Evolutionary conservation across 2,329 filamentous ascomycete genomes (phyloP), one percentile per base, ranked within the genome.

Genomic region (Ophiostoma fasciatum): DNA sequence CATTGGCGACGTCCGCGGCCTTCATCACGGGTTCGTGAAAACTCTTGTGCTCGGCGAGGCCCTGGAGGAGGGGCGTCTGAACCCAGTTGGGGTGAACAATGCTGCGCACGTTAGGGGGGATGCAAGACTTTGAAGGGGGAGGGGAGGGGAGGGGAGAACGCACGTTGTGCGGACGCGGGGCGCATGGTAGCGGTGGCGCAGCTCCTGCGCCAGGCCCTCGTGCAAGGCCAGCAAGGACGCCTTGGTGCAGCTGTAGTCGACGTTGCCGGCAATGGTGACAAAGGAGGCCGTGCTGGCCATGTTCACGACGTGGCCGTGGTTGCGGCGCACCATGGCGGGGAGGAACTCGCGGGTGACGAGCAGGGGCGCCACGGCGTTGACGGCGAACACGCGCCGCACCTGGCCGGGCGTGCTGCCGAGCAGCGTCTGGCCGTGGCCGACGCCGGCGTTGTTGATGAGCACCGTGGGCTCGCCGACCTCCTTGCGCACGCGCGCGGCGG

Each of bases 251-350:
- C 64, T 61, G 55, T 84, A 84, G 55, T 82, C 77, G 26, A 76
- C 10, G 2, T 68, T 61, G 46, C 66, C 66, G 4, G 78, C 71
- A 0, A 71, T 65, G 1, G 67, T 60, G 7, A 73, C 45, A 56
- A 71, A 81, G 11, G 68, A 66, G 0, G 78, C 76, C 33, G 72
- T 62, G 2, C 68, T 75, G 12, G 79, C 72, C 17, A 84, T 66
- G 1, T 75, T 83, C 17, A 83, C 75, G 28, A 84, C 53, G 64
- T 80, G 80, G 41, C 80, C 79, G 56, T 84, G 78, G 56, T 82
- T 74, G 11, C 50, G 50, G 7, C 55, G 50, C 35, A 78, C 55
- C 66, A 85, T 78, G 44, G 58, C 51, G 0, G 79, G 79, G 2
- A 85, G 58, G 54, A 83, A 83, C 39, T 75, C 67, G 49, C 73